Evolutionary conservation across 441 rosid genomes (phyloP).

Genomic region (Corymbia citriodora): DNA sequence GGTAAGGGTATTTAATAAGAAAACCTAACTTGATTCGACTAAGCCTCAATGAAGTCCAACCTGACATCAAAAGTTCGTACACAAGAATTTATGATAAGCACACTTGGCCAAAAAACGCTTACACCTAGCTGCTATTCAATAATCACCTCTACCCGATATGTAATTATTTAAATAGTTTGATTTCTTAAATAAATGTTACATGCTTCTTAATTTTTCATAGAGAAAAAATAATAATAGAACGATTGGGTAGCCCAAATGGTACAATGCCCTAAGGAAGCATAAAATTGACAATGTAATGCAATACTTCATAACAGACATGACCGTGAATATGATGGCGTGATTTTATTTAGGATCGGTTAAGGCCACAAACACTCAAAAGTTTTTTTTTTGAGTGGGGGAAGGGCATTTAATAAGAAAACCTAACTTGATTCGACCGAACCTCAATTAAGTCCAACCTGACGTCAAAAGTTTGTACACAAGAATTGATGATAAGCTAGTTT

Average conservation of each 20-base stretch:
- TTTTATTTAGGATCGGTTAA: no score
- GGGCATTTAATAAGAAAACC: neutral
- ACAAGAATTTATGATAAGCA: neutral
- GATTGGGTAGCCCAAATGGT: no score
- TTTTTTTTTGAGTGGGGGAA: no score
- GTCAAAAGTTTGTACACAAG: neutral
- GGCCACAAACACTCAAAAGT: no score
- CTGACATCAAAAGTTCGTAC: neutral
- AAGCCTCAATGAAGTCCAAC: neutral
- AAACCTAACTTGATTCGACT: neutral
- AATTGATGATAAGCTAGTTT: neutral
- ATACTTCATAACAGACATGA: no score
- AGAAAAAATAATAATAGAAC: no score
- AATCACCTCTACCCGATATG: neutral
- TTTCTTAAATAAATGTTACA: neutral
- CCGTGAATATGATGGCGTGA: no score
- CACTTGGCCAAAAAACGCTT: neutral
- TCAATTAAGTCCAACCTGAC: neutral
- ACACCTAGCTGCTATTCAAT: neutral
- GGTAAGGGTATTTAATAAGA: neutral
- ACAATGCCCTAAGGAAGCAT: no score
- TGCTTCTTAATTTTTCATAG: no score
- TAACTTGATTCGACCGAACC: neutral
- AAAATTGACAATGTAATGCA: no score
- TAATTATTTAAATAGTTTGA: neutral